Conservation (phyloP, 163 green algal species). For the Scenedesmus sp. region DNA sequence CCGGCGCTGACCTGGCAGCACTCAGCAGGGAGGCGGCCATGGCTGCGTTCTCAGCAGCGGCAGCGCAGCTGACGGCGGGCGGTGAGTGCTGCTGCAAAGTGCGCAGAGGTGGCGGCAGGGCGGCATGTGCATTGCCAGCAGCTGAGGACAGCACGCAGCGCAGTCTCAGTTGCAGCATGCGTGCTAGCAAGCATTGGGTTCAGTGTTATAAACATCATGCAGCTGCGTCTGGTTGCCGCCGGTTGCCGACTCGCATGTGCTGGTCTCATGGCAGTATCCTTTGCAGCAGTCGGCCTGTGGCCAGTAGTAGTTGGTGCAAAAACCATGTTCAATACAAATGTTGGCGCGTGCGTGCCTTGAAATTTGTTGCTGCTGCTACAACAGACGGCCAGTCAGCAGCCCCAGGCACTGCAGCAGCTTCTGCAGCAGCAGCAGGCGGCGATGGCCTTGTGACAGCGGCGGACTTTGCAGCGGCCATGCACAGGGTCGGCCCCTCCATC, state of each 20-base stretch:
- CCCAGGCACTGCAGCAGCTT: not conserved
- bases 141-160: not conserved
- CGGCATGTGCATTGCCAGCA: not conserved
- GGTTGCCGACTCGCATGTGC: not conserved
- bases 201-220: too few species aligned
- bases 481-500: slow-evolving; percentile 81
- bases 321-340: too few species aligned
- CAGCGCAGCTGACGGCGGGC: not conserved
- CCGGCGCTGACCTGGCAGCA: slow-evolving; percentile 91
- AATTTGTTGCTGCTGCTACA: not conserved
- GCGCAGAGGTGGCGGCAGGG: too few species aligned
- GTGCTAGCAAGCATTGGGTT: not conserved
- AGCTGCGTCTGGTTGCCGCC: not conserved
- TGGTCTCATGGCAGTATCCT: too few species aligned
- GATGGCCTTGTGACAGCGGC: slow-evolving; percentile 56
- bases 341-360: too few species aligned
- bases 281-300: too few species aligned
- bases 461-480: slow-evolving; percentile 76
- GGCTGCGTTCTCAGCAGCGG: slow-evolving; percentile 68
- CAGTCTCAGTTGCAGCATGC: not conserved
- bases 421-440: slow-evolving; percentile 3
- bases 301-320: too few species aligned
- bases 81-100: not conserved
- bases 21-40: slow-evolving; percentile 92
- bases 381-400: not conserved